Evolutionary conservation across 495 filamentous ascomycete species (phyloP).

Genomic region (Cercophora samala): DNA sequence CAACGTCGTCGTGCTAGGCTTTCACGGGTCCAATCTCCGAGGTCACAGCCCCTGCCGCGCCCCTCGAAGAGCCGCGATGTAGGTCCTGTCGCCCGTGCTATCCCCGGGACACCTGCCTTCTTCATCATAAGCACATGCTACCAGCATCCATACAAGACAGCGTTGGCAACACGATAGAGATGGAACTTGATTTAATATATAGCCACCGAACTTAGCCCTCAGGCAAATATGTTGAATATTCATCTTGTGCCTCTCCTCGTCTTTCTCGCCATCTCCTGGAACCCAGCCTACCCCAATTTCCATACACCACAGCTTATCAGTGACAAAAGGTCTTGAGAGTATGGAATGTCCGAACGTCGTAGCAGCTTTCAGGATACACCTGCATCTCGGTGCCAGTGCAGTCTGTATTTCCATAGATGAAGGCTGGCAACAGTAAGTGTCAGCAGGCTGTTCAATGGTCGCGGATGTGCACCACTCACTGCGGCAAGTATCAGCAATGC

Average conservation of each 20-base stretch:
- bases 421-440: background rate
- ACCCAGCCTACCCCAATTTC: no score
- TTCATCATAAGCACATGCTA: background rate
- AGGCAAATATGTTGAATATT: background rate
- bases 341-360: background rate
- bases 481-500: conserved; percentile 5
- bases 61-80: background rate
- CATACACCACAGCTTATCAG: no score
- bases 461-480: no score
- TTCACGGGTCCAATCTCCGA: background rate
- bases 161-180: no score
- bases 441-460: no score
- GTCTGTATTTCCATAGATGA: background rate
- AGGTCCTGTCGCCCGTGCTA: no score
- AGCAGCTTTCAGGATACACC: conserved; percentile 3
- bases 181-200: no score
- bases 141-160: no score
- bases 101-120: background rate
- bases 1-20: no score
- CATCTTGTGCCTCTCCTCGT: background rate
- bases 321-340: conserved; percentile 6
- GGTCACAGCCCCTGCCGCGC: no score
- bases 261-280: no score
- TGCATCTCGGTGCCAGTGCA: conserved; percentile 7
- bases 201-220: no score